Evolutionary conservation across 371 early-diverging fungal species (phyloP), one percentile per base, ranked within the genome.

Genomic region (Mortierella sp.): DNA sequence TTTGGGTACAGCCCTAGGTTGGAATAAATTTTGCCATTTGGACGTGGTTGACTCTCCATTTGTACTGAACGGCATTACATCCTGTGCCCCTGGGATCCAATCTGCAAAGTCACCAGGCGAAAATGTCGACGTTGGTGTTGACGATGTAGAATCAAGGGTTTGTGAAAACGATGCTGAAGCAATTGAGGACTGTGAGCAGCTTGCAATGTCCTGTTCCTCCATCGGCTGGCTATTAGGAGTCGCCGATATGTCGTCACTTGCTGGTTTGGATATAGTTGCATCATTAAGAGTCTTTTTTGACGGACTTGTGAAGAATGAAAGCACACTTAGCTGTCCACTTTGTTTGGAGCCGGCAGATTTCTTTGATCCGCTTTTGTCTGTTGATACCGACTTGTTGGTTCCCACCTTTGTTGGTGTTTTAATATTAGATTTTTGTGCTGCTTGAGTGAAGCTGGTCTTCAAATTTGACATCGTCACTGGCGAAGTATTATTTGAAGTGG

Each of bases 11-110:
- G 77, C 64, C 1, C 74, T 85, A 21, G 88, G 86, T 15, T 69
- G 72, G 68, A 94, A 88, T 10, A 94, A 62, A 3, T 75, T 71
- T n/a, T 85, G 85, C 95, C 95, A 95, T 36, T 86, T 86, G 7
- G 77, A 69, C 16, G 81, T 76, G 10, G 80, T 87, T 43, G 66
- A 76, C 70, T 72, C 83, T 22, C 58, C 71, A 67, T 74, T 85
- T 6, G 41, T 63, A 21, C 64, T 67, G 52, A 74, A 78, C 6
- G 74, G 74, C 16, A 78, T 24, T 19, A 63, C 63, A 16, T 78
- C 74, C 21, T 70, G 63, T 3, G 79, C 58, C 1, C 70, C 59
- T 9, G 79, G 79, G 10, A 78, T 78, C 79, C 79, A 78, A 58
- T 73, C 74, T 47, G 79, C 79, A 63, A 74, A 78, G 32, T 78